Base-by-base conservation (phyloP, 2,329 filamentous ascomycete genomes). In the Cladosporium austrohemisphaericum region DNA sequence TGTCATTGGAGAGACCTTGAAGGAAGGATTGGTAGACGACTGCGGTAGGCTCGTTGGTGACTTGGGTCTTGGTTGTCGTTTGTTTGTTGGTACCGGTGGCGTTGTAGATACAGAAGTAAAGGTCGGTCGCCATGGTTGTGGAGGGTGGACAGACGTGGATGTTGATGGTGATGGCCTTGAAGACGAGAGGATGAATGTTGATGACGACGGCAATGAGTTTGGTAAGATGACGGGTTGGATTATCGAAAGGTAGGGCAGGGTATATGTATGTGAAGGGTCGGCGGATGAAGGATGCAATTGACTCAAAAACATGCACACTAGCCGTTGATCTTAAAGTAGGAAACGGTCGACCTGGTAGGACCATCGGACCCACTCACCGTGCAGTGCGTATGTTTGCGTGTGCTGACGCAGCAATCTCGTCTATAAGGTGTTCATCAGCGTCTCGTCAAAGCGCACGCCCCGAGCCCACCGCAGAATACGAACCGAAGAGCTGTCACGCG, bases 1-100 rank as follows among this genome's bases (percentile, higher is more conserved):
- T 63, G 43, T 59, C 52, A 37, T 58, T 55, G 4, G 59, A 60
- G n/a, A 60, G 43, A 7, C 55, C 53, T 41, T 63, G 55, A 20
- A 63, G 52, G 51, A 62, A 63, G n/a, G 49, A 32, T 35, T 58
- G 56, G 56, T 63, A 63, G 46, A 54, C 35, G 20, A 50, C 28
- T 5, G 38, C 41, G 14, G 20, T 25, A 1, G 33, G 22, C 14
- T 43, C 41, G 28, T 35, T 44, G 25, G 18, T 33, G 3, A 14
- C 5, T 14, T 43, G 45, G 26, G 35, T 33, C 19, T 22, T 46
- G 10, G 28, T 32, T 14, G 23, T 37, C 14, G 32, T 22, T 5
- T 23, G 18, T 9, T 31, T 33, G 26, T 26, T 22, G 41, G 28
- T 41, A 26, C 3, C 28, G 35, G 47, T 44, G 25, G 41, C 32